These are phyloP conservation scores for Podila clonocystis DNA, from an alignment of 192 early-diverging fungal genomes.

Conservation along the genomic window DNA sequence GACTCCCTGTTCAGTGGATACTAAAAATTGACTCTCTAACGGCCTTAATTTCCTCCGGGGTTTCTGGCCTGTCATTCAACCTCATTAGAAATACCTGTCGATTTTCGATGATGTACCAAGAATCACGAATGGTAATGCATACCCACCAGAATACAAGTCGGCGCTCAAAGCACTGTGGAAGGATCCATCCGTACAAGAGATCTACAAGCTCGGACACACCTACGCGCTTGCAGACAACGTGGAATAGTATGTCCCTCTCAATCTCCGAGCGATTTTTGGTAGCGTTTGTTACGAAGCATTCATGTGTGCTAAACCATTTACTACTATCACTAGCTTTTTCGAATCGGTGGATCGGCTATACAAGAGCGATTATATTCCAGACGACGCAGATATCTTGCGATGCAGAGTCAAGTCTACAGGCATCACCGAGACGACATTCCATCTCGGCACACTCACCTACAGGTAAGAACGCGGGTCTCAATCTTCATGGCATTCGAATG, in stretches of 20 bases:
- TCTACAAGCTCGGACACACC: slow-evolving; percentile 52
- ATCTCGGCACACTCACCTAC: slow-evolving; percentile 63
- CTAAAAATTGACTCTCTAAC: too few species aligned
- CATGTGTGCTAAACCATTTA: neutral
- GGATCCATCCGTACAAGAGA: slow-evolving; percentile 55
- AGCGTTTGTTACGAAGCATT: too few species aligned
- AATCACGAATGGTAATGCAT: slow-evolving; percentile 36
- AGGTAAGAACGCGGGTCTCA: too few species aligned
- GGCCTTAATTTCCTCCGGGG: neutral
- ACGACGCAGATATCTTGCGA: slow-evolving; percentile 68
- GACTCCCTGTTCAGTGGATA: neutral
- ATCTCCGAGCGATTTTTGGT: too few species aligned
- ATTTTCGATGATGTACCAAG: slow-evolving; percentile 52
- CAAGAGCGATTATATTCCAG: slow-evolving; percentile 57
- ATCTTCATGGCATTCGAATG: too few species aligned
- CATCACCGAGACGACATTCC: slow-evolving; percentile 67
- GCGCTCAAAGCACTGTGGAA: slow-evolving; percentile 60
- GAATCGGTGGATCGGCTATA: slow-evolving; percentile 59
- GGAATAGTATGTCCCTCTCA: slow-evolving; percentile 50
- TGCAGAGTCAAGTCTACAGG: slow-evolving; percentile 70
- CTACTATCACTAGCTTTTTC: slow-evolving; percentile 54
- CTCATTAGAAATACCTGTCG: slow-evolving; percentile 28
- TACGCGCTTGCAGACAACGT: slow-evolving; percentile 64
- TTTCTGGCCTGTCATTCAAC: too few species aligned
- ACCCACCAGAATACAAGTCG: slow-evolving; percentile 49